Evolutionary conservation across 805 yeast species (phyloP), one percentile per base, ranked within the genome.

Genomic region (Kluyveromyces siamensis): DNA sequence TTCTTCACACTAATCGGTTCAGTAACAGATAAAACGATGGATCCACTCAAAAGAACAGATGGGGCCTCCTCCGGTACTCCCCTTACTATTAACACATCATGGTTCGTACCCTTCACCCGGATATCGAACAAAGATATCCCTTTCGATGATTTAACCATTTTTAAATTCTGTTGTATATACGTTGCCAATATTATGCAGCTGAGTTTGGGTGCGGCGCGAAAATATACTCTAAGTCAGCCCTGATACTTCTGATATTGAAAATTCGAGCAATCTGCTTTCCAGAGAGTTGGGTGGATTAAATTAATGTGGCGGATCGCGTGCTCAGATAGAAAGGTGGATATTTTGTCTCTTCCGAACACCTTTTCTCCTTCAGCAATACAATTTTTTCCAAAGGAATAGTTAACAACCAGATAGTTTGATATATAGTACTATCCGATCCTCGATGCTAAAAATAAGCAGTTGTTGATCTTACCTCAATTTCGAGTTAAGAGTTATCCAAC

Each of bases 51-150:
- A 7, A 84, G 68, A 2, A 80, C 86, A 1, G 96, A 81, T 0
- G 87, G 74, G 0, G 97, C 96, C 46, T 83, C 90, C 36, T 75
- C 73, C 6, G 84, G 80, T 1, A 83, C 60, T 1, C 99, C 99
- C 55, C 88, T 84, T 33, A 91, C 65, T 8, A 93, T 77, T 5
- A 91, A 67, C 9, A 90, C 91, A 59, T 88, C 93, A 53, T 81
- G 83, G 40, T 86, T 95, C 2, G 76, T 63, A 25, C 87, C 79
- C 45, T 79, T 74, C 37, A 87, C 65, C 47, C 95, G 72, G 38
- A 77, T 73, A 48, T 75, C 81, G 50, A 76, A 74, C 16, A 72
- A 60, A 6, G 76, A 64, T 10, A 74, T 50, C 8, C 65, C 69
- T 43, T 66, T 62, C 37, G 58, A 55, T 16, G 61, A 39, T 37